Base-by-base conservation (phyloP, 257 asterid species). In the Jacaranda copaia region DNA sequence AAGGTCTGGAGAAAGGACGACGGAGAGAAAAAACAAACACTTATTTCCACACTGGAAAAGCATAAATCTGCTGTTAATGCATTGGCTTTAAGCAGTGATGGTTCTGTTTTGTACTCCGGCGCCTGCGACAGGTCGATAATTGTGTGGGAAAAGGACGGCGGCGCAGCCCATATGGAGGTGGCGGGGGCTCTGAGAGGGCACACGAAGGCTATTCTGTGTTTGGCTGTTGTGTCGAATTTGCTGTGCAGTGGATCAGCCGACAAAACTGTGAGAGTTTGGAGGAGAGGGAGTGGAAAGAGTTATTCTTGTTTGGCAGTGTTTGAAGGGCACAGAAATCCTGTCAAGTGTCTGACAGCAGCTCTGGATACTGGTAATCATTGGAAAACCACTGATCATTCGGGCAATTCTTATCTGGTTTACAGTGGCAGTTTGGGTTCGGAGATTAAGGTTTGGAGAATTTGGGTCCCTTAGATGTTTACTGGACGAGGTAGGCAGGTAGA, bases 361-460 rank as follows among this genome's bases (percentile, higher is more conserved):
- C 49, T 62, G 5, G 96, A 87, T 57, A 64, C 5, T 18, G 56
- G 9, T 32, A 62, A 42, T 39, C 0, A 70, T 72, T 19, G 7
- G 7, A 57, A 46, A 25, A 19, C 25, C 5, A 40, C 60, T 60
- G 12, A 13, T 14, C 77, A 58, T 57, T 58, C 74, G 11, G 82
- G 84, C 5, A 53, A 20, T 76, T 90, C 86, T 60, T 87, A 53
- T 77, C 15, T 83, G 55, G 75, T 90, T 77, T 88, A 89, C 52
- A 90, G 93, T 78, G 97, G 97, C 8, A 77, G 95, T 77, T 89
- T 92, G 89, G 95, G 89, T 83, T 87, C n/a, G 81, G 89, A 89
- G 81, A 76, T 92, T 68, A 90, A 84, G 81, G 83, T 87, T n/a
- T 90, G 96, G 97, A 76, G 83, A 65, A 46, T 89, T 79, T 79